Percentiles rank a stretch among this genome's conserved stretches.
phyloP scores from a whole-genome alignment of 1,139 yeast genomes.

The Hyphopichia pseudoburtonii region DNA sequence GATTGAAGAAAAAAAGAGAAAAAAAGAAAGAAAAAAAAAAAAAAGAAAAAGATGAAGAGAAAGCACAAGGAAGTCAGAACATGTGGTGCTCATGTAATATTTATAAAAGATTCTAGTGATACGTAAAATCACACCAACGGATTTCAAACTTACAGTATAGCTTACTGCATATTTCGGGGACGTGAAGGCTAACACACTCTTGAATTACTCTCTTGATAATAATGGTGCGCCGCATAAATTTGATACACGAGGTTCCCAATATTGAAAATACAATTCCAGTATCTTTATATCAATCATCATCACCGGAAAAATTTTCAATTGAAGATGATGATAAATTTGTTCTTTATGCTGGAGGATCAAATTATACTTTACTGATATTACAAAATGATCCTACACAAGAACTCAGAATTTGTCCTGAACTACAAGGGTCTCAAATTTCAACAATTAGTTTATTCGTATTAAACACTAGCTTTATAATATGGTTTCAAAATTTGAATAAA shows the following conservation, averaged over 20 bases:
- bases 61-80: too few species aligned
- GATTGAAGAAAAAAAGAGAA: too few species aligned
- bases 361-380: constrained; percentile 14
- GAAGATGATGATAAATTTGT: constrained; percentile 45
- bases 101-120: too few species aligned
- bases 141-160: too few species aligned
- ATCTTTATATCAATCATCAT: constrained; percentile 32
- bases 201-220: too few species aligned
- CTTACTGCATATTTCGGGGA: too few species aligned
- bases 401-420: constrained; percentile 11
- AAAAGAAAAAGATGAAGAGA: too few species aligned
- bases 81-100: too few species aligned
- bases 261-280: constrained; percentile 43
- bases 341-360: constrained; percentile 39
- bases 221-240: constrained; percentile 9
- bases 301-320: constrained; percentile 40
- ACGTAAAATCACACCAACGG: too few species aligned
- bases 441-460: constrained; percentile 35
- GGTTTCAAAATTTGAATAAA: constrained; percentile 25
- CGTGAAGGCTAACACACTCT: too few species aligned
- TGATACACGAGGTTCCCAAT: constrained; percentile 37
- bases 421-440: constrained; percentile 8
- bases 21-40: too few species aligned
- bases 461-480: constrained; percentile 36
- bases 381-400: constrained; percentile 17